phyloP scores from a whole-genome alignment of 2,329 filamentous ascomycete genomes.

The Alternaria sp. region DNA sequence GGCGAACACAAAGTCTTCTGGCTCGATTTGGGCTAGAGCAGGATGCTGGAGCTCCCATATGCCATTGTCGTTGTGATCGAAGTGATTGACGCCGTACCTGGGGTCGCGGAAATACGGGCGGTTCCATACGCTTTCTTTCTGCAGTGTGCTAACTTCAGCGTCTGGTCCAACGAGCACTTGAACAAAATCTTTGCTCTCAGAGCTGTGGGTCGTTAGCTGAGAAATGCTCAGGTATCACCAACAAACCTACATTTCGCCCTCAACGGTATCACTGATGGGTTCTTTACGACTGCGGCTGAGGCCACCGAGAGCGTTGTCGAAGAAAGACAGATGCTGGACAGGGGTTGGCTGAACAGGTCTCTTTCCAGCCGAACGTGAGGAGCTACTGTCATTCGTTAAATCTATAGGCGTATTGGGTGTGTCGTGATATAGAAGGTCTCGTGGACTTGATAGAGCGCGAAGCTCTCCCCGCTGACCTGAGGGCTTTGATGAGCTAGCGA shows the following conservation, averaged over 20 bases:
- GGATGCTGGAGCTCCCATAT: slow-evolving; percentile 33
- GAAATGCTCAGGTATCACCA: background rate
- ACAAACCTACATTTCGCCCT: slow-evolving; percentile 32
- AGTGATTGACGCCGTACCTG: slow-evolving; percentile 16
- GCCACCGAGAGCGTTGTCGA: slow-evolving; percentile 1
- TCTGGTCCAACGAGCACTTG: slow-evolving; percentile 32
- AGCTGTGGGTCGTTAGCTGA: slow-evolving; percentile 10
- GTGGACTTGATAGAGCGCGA: background rate
- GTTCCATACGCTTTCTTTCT: slow-evolving; percentile 22
- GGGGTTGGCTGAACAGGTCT: background rate
- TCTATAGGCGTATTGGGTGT: background rate
- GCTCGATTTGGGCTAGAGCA: slow-evolving; percentile 22
- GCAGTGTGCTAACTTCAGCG: slow-evolving; percentile 21
- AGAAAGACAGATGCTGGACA: background rate
- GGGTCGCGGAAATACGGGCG: slow-evolving; percentile 28
- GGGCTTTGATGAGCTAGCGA: background rate
- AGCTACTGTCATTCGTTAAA: background rate
- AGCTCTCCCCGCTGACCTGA: background rate
- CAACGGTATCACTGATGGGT: slow-evolving; percentile 25
- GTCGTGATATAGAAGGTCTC: background rate
- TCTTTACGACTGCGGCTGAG: slow-evolving; percentile 3
- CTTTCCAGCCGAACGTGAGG: background rate
- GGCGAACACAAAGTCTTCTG: slow-evolving; percentile 34
- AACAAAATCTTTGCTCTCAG: slow-evolving; percentile 32
- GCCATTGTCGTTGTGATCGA: slow-evolving; percentile 23